These are phyloP conservation scores for Candolleomyces eurysporus DNA, from an alignment of 768 basidiomycete genomes.

Conservation along the genomic window DNA sequence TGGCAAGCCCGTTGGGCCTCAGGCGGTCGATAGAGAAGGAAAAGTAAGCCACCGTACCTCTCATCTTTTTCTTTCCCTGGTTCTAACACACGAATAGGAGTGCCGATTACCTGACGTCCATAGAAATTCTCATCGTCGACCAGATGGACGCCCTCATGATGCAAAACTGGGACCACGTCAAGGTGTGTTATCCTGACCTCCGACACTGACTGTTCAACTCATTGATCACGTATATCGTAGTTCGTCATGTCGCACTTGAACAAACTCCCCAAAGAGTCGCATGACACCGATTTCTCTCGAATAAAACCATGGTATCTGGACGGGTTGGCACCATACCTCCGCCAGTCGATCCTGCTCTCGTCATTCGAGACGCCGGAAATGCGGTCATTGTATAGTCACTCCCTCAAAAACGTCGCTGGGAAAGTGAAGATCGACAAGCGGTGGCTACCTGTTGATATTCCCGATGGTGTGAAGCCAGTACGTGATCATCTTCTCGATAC, in stretches of 20 bases:
- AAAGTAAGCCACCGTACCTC: constrained; percentile 51
- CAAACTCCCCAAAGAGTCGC: constrained; percentile 88
- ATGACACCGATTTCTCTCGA: constrained; percentile 92
- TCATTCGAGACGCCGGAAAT: constrained; percentile 89
- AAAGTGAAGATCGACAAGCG: constrained; percentile 67
- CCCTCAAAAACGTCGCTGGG: constrained; percentile 81
- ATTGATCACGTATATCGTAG: constrained; percentile 33
- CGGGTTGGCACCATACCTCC: constrained; percentile 83
- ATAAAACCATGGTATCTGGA: constrained; percentile 99
- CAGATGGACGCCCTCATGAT: constrained; percentile 91
- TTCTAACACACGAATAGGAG: constrained; percentile 42
- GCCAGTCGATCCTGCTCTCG: constrained; percentile 87
- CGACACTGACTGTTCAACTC: not conserved
- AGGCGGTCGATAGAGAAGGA: constrained; percentile 93
- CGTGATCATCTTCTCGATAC: constrained; percentile 15
- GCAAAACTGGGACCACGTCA: constrained; percentile 99
- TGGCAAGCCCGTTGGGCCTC: constrained; percentile 92
- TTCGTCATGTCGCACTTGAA: constrained; percentile 86
- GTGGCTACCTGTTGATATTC: constrained; percentile 77
- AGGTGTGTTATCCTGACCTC: constrained; percentile 48
- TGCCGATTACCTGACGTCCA: constrained; percentile 89
- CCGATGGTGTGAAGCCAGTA: constrained; percentile 82
- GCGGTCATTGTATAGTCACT: constrained; percentile 72
- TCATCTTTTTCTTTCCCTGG: not conserved
- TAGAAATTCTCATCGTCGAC: constrained; percentile 89